Evolutionary conservation across 352 stramenopile species (phyloP), one percentile per base, ranked within the genome.

Genomic region (Pythium insidiosum): DNA sequence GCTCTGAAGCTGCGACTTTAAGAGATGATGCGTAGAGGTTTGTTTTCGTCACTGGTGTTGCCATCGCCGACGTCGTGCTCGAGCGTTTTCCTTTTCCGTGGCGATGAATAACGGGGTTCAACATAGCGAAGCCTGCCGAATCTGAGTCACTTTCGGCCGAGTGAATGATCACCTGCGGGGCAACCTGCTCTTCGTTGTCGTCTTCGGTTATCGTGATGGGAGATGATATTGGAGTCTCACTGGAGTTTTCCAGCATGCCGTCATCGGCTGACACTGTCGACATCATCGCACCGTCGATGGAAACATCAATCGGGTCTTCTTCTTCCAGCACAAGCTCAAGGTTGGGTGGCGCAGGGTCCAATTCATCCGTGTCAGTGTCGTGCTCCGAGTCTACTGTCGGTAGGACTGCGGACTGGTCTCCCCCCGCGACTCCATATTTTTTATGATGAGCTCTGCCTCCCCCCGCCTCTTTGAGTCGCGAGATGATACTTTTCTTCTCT

Each of bases 151-250:
- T 81, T 30, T 88, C 75, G 13, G 68, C 67, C 18, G 75, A 85
- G 43, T 88, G 75, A 37, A 88, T 88, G 26, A 88, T 63, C 3
- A 88, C 70, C 49, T 86, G 68, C 4, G 75, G 72, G 0, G 58
- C 51, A 1, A 53, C 41, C 24, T 47, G 58, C 26, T 63, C 38
- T 15, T 55, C 47, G 12, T 60, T 58, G 9, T 41, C 46, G 6
- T 68, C 62, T 39, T 63, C 58, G 3, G 47, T 42, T 20, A 46
- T 63, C n/a, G n/a, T n/a, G n/a, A 23, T 34, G 28, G 15, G 28
- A 34, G 28, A 15, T 34, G 28, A 13, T 15, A 9, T 13, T 34
- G 9, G 15, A 15, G 9, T 34, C 9, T 15, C 9, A 9, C 28
- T 39, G 34, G 34, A 19, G 13, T 39, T 44, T 44, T 12, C 35